Conservation (phyloP, 1,284 basidiomycete genomes). For the Fomitopsis pinicola region DNA sequence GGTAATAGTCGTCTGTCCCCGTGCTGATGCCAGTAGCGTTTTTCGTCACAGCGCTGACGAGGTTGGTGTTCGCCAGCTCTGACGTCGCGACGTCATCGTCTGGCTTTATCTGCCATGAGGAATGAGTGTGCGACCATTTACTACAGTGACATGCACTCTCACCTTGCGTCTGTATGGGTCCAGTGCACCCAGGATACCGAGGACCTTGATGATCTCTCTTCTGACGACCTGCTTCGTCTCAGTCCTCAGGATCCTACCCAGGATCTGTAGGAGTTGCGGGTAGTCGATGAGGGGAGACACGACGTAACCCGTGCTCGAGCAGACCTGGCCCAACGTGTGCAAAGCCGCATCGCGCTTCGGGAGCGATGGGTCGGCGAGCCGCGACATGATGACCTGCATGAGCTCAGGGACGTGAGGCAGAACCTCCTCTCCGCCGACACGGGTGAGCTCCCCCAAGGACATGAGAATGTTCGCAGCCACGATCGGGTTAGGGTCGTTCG, state of each 20-base stretch:
- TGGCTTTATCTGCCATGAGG: conserved; percentile 49
- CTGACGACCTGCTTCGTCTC: conserved; percentile 78
- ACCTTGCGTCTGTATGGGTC: conserved; percentile 97
- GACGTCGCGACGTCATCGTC: conserved; percentile 68
- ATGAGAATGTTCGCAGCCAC: conserved; percentile 93
- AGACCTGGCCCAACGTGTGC: conserved; percentile 91
- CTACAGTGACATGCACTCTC: conserved; percentile 10
- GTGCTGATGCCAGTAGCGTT: conserved; percentile 36
- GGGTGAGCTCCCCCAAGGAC: conserved; percentile 92
- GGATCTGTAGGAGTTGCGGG: conserved; percentile 84
- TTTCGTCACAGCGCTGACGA: conserved; percentile 46
- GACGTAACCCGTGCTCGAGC: conserved; percentile 94
- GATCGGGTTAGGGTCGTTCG: conserved; percentile 79
- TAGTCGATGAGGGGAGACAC: conserved; percentile 90
- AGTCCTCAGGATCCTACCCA: conserved; percentile 85
- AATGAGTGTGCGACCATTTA: background rate
- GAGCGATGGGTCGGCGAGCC: conserved; percentile 83
- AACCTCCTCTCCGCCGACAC: conserved; percentile 93
- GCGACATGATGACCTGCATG: conserved; percentile 87
- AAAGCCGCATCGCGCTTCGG: conserved; percentile 93
- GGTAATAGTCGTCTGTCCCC: conserved; percentile 92
- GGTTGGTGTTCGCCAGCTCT: conserved; percentile 57
- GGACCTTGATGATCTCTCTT: conserved; percentile 89
- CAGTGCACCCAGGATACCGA: conserved; percentile 96
- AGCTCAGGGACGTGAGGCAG: conserved; percentile 80